A percentile compares a stretch with the other conserved stretches of the same genome.
phyloP scores from a whole-genome alignment of 2,329 filamentous ascomycete species.

The Penicillium decumbens region DNA sequence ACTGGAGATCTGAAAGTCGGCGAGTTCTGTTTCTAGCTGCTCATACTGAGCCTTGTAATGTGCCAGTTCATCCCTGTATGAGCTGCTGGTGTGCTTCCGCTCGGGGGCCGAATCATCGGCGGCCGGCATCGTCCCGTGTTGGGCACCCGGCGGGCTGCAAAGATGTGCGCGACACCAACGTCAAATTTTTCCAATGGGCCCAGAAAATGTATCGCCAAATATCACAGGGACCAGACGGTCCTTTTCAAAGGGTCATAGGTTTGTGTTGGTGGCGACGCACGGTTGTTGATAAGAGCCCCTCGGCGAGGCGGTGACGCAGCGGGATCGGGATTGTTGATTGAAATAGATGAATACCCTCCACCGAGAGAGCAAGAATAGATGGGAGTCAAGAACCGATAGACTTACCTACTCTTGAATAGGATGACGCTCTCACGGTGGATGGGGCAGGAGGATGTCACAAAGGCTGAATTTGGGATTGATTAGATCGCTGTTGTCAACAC shows the following conservation, averaged over 20 bases:
- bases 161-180: constrained; percentile 9
- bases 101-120: constrained; percentile 38
- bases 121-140: constrained; percentile 36
- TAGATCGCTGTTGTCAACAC: constrained; percentile 21
- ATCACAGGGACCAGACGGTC: neutral
- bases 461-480: constrained; percentile 17
- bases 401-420: constrained; percentile 10
- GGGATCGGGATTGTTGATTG: constrained; percentile 16
- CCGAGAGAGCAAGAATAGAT: constrained; percentile 12
- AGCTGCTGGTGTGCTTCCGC: constrained; percentile 37
- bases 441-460: constrained; percentile 12
- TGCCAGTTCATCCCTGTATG: constrained; percentile 67
- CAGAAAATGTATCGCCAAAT: neutral
- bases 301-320: constrained; percentile 37
- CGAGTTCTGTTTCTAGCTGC: constrained; percentile 81
- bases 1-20: constrained; percentile 90
- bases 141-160: constrained; percentile 19
- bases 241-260: constrained; percentile 16
- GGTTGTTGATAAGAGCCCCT: constrained; percentile 28
- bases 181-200: neutral
- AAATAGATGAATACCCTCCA: constrained; percentile 18
- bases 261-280: constrained; percentile 14
- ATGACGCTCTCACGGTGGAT: constrained; percentile 16
- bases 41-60: constrained; percentile 98
- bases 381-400: neutral